Base-by-base conservation (phyloP, 164 flowering plant species). In the Vitis cinerea region DNA sequence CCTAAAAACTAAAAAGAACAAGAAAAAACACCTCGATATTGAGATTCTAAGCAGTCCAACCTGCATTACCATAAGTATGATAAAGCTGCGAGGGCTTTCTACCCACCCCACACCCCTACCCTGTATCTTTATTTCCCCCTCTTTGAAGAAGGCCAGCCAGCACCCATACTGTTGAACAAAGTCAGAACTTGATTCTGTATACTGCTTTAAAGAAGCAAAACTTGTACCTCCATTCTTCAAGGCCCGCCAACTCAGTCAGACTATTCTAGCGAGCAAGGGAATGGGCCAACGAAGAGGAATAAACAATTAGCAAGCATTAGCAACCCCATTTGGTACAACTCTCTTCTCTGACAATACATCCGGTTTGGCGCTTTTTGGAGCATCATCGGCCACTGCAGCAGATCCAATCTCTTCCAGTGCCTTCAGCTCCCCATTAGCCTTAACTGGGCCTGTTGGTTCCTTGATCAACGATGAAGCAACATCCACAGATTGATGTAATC, bases 231-330 rank as follows among this genome's bases (percentile, higher is more conserved):
- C 4, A 13, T 53, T 13, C n/a, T 3, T 13, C 9, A 12, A 53
- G 5, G 10, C 56, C 56, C 17, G 13, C 56, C 56, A 53, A 53
- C 16, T 53, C 44, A 3, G 6, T 37, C 6, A 12, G 14, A 53
- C n/a, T 13, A 13, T 53, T n/a, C 56, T 14, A 15, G n/a, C 10
- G 56, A 12, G n/a, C 44, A 53, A n/a, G 56, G 27, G 8, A n/a
- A 53, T 53, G 56, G n/a, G 13, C 56, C 52, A 55, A 66, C 13
- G 16, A 55, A 14, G 19, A n/a, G 15, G 57, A 60, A 10, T 23
- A 23, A 23, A 23, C 27, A 74, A 8, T 66, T 66, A 70, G 63
- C 66, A 70, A 7, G 72, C 73, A 64, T 58, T 74, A 3, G 73
- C 73, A 49, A 59, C 75, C 44, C 60, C 75, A 19, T 59, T 65